Percentiles rank a stretch among this genome's conserved stretches.
Conservation (phyloP, 2,329 filamentous ascomycete genomes). For the Aspergillus sp. region DNA sequence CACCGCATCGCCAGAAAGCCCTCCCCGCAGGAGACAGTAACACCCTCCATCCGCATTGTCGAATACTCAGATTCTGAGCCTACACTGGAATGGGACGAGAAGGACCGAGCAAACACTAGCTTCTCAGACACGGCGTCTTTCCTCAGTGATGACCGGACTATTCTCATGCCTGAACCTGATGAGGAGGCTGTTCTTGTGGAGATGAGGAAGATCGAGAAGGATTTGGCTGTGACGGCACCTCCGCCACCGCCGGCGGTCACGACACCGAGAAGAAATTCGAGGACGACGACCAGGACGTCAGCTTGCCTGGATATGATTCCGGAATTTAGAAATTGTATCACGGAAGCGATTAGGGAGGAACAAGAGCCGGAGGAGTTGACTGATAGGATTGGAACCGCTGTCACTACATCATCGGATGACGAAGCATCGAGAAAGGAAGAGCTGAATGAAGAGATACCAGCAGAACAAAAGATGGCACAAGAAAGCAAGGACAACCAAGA, state of each 20-base stretch:
- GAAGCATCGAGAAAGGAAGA: neutral
- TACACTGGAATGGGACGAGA: neutral
- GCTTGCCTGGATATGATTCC: neutral
- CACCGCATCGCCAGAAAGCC: neutral
- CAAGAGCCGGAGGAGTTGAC: neutral
- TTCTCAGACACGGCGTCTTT: neutral
- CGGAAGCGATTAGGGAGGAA: neutral
- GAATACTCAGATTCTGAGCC: neutral
- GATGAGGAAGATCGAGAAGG: neutral
- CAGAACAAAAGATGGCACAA: neutral
- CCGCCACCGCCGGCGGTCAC: neutral
- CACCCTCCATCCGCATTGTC: neutral
- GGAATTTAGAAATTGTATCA: neutral
- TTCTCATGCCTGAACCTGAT: neutral
- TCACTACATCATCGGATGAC: neutral
- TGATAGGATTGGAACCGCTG: neutral
- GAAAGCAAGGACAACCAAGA: neutral
- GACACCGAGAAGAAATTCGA: neutral
- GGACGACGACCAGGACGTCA: neutral
- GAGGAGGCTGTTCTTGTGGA: neutral
- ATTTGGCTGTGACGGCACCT: neutral
- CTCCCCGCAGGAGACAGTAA: neutral
- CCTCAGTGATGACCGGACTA: neutral
- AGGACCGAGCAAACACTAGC: neutral
- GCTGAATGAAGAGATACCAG: neutral